A percentile compares a stretch with the other conserved stretches of the same genome.
Evolutionary conservation across 768 basidiomycete species (phyloP).

Genomic region (Nidularia sp.): DNA sequence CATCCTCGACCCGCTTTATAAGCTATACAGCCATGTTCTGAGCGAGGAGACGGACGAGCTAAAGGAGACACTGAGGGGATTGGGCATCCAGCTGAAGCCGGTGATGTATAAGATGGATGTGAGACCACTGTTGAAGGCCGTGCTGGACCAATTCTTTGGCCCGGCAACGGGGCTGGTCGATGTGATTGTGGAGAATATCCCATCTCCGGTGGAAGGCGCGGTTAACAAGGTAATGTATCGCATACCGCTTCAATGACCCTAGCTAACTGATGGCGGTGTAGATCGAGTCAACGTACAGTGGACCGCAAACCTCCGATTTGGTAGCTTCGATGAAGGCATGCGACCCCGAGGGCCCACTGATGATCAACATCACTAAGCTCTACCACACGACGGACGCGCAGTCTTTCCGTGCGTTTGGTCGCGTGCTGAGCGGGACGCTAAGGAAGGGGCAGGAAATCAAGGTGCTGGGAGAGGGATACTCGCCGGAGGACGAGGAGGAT

Average conservation of each 20-base stretch:
- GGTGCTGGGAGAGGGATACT: constrained; percentile 97
- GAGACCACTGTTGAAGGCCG: constrained; percentile 87
- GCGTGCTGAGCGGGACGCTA: constrained; percentile 90
- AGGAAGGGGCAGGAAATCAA: constrained; percentile 81
- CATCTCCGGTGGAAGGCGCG: constrained; percentile 66
- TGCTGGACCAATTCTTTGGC: constrained; percentile 95
- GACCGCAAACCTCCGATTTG: constrained; percentile 79
- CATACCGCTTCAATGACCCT: not conserved
- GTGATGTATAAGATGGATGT: constrained; percentile 99
- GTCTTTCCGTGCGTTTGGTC: constrained; percentile 93
- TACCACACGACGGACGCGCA: constrained; percentile 97
- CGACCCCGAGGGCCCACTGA: constrained; percentile 80
- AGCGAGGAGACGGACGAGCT: constrained; percentile 92
- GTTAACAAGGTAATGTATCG: constrained; percentile 50
- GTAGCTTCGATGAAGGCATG: constrained; percentile 80
- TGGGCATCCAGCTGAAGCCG: constrained; percentile 86
- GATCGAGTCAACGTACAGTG: constrained; percentile 85
- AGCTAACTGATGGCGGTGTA: constrained; percentile 17
- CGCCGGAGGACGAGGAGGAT: constrained; percentile 98
- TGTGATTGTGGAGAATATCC: constrained; percentile 86
- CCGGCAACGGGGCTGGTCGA: constrained; percentile 87
- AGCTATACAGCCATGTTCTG: constrained; percentile 91
- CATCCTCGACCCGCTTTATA: constrained; percentile 94
- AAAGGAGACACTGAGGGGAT: constrained; percentile 67
- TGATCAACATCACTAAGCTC: constrained; percentile 91